These are phyloP conservation scores for Vitis hybrid DNA, from an alignment of 177 flowering plant species.

Conservation along the genomic window DNA sequence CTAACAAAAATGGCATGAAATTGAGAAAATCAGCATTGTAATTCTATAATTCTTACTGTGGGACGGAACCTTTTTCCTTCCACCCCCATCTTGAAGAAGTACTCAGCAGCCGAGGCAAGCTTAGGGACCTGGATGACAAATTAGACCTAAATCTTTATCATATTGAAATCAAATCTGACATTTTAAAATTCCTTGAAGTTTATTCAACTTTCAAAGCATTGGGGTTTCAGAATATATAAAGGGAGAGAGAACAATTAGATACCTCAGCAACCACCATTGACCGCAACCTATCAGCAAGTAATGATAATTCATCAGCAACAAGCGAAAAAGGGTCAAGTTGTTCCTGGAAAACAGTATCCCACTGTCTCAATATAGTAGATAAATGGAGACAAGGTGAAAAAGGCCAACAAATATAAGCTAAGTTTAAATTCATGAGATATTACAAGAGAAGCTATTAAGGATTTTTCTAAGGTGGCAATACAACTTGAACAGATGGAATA, in stretches of 20 bases:
- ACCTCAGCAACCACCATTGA: constrained; percentile 96
- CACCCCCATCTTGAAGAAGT: constrained; percentile 90
- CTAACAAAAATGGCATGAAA: background rate
- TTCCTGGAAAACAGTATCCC: constrained; percentile 45
- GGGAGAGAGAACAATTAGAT: constrained; percentile 15
- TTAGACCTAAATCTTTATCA: too few relatives aligned
- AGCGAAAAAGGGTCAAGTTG: constrained; percentile 88
- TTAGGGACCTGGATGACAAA: constrained; percentile 67
- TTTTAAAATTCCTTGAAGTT: background rate
- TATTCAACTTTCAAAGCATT: background rate
- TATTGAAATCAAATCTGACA: constrained; percentile 8
- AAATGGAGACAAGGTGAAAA: constrained; percentile 2
- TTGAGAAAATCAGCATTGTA: background rate
- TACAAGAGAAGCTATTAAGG: too few relatives aligned
- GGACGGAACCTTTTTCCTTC: constrained; percentile 99
- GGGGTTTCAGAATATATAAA: background rate
- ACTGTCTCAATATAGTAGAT: background rate
- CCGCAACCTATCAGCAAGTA: constrained; percentile 70
- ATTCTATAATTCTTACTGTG: constrained; percentile 47
- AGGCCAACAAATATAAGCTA: background rate
- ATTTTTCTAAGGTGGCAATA: too few relatives aligned
- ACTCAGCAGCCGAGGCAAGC: constrained; percentile 97
- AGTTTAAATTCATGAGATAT: too few relatives aligned
- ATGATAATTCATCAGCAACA: constrained; percentile 89
- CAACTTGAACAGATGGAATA: too few relatives aligned